Evolutionary conservation across 176 grass and related monocot species (phyloP).

Genomic region (Cenchrus americanus): DNA sequence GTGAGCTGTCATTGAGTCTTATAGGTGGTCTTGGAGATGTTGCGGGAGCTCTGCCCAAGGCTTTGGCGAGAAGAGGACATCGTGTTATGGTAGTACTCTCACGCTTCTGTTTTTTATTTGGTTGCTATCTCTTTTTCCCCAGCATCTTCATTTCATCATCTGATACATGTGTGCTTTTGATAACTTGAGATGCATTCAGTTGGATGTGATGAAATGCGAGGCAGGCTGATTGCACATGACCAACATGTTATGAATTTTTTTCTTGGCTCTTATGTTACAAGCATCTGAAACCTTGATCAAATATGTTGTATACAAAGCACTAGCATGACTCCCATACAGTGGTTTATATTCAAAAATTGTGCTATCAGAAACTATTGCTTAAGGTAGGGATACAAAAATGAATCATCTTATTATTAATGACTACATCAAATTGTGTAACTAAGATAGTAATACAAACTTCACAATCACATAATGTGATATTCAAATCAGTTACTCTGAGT

Average conservation of each 20-base stretch:
- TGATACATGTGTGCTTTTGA: background rate
- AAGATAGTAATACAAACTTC: background rate
- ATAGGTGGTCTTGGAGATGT: slow-evolving; percentile 99
- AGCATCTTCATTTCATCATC: background rate
- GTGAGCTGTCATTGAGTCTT: slow-evolving; percentile 1
- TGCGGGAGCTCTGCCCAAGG: slow-evolving; percentile 84
- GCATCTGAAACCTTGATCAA: background rate
- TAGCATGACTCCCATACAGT: background rate
- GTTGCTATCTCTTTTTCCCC: background rate
- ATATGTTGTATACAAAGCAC: no score
- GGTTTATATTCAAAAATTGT: background rate
- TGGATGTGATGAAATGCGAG: background rate
- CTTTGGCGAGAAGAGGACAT: slow-evolving; percentile 97
- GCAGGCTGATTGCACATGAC: background rate
- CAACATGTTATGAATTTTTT: background rate
- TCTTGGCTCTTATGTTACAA: background rate
- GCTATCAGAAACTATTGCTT: background rate
- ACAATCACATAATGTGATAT: background rate
- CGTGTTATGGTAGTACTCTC: slow-evolving; percentile 81
- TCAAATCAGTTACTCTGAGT: background rate
- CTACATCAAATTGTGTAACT: background rate
- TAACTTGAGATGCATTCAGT: background rate
- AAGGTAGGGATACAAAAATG: background rate
- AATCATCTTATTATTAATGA: background rate
- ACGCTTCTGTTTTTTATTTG: background rate